A percentile compares a stretch with the other conserved stretches of the same genome.
Evolutionary conservation across 2,329 filamentous ascomycete genomes (phyloP).

Genomic region (Colletotrichum gigasporum): DNA sequence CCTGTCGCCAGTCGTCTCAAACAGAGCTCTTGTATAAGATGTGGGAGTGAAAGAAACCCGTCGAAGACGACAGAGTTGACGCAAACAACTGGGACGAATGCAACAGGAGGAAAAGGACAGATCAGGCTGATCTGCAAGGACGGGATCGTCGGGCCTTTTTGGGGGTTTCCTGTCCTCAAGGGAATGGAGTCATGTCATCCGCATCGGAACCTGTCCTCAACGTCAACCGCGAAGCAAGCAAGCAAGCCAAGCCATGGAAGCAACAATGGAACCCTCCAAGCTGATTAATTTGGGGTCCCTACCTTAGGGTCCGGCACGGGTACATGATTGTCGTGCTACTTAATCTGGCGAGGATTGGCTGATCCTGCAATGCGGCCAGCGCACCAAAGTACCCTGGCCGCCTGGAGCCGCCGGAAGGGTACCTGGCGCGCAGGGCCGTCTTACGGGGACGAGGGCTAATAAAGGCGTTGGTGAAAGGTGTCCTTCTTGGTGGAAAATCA

Average conservation of each 20-base stretch:
- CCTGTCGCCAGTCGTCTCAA: neutral
- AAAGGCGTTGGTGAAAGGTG: conserved; percentile 30
- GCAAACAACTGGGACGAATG: neutral
- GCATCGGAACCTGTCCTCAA: conserved; percentile 29
- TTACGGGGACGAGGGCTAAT: conserved; percentile 1
- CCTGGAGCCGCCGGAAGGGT: neutral
- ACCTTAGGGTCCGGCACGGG: neutral
- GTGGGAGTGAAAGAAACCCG: neutral
- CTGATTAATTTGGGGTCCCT: conserved; percentile 27
- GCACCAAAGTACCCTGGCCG: neutral
- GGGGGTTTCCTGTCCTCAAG: neutral
- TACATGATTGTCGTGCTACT: conserved; percentile 16
- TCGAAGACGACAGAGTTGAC: neutral
- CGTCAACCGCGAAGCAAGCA: neutral
- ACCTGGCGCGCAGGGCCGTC: neutral
- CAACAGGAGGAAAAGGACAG: neutral
- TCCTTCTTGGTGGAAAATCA: conserved; percentile 33
- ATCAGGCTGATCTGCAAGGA: neutral
- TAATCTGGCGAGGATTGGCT: conserved; percentile 30
- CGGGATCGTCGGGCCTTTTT: conserved; percentile 21
- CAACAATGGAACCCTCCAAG: conserved; percentile 3
- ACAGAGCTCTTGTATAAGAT: neutral
- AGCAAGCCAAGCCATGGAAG: neutral
- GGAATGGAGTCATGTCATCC: conserved; percentile 3
- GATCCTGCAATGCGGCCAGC: conserved; percentile 12